These are phyloP conservation scores for Eragrostis curvula DNA, from an alignment of 176 grass and related monocot genomes.

Conservation along the genomic window DNA sequence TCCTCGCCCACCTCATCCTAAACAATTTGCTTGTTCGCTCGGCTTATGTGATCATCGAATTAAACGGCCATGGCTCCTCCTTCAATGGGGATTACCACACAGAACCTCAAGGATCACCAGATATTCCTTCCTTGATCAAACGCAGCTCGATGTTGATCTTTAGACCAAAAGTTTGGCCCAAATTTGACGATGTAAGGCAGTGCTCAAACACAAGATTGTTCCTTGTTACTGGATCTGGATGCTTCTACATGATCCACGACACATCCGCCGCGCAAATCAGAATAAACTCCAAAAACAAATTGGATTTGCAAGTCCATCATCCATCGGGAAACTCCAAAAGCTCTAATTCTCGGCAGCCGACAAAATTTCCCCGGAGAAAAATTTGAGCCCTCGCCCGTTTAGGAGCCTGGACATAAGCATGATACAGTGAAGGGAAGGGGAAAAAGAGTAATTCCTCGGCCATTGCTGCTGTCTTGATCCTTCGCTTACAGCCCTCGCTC, in stretches of 20 bases:
- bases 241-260: background rate
- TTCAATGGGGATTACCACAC: background rate
- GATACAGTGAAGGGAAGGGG: background rate
- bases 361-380: background rate
- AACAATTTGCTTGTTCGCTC: conserved; percentile 4
- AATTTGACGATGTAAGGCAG: background rate
- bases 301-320: background rate
- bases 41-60: conserved; percentile 2
- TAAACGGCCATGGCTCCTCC: conserved; percentile 28
- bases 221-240: conserved; percentile 4
- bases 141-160: background rate
- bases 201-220: background rate
- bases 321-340: background rate
- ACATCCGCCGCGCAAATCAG: background rate
- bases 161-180: background rate
- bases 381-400: background rate
- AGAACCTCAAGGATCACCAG: background rate
- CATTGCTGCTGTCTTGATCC: conserved; percentile 33
- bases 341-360: conserved; percentile 2
- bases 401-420: background rate
- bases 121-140: background rate
- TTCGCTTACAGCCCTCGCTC: conserved; percentile 1
- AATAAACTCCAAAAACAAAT: background rate
- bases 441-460: conserved; percentile 32
- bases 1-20: conserved; percentile 43